These are phyloP conservation scores for Chrysosporium keratinophilum DNA, from an alignment of 2,329 filamentous ascomycete genomes.

Conservation along the genomic window DNA sequence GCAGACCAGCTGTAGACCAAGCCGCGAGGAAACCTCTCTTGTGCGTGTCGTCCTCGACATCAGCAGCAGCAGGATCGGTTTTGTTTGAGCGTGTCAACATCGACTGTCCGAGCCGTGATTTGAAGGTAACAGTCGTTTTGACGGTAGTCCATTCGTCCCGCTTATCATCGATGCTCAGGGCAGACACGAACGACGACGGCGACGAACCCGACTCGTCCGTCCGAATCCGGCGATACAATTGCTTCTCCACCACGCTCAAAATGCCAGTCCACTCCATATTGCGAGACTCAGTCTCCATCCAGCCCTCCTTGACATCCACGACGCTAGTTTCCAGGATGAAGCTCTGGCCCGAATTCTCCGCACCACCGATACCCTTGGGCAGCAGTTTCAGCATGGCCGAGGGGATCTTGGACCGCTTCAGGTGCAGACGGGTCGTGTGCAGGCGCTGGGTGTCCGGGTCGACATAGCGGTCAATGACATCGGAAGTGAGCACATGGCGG, in stretches of 20 bases:
- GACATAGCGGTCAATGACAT: conserved; percentile 54
- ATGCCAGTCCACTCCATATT: conserved; percentile 59
- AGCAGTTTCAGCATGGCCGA: conserved; percentile 51
- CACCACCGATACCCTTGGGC: conserved; percentile 49
- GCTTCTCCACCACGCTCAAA: conserved; percentile 52
- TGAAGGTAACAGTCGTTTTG: conserved; percentile 51
- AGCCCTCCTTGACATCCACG: conserved; percentile 52
- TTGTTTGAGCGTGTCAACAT: conserved; percentile 36
- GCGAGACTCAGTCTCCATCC: conserved; percentile 55
- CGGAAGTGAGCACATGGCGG: conserved; percentile 54
- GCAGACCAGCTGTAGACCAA: conserved; percentile 50
- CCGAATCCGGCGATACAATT: conserved; percentile 41
- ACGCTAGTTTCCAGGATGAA: conserved; percentile 55
- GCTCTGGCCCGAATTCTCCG: conserved; percentile 48
- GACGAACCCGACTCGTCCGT: conserved; percentile 17
- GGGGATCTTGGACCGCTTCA: conserved; percentile 55
- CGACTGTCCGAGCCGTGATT: conserved; percentile 51
- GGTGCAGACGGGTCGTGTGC: conserved; percentile 51
- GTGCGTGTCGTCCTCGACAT: conserved; percentile 42
- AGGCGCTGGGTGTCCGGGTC: conserved; percentile 50
- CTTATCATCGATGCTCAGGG: conserved; percentile 29
- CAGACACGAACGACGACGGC: conserved; percentile 11
- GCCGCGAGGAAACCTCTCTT: conserved; percentile 49
- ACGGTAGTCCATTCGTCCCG: conserved; percentile 45
- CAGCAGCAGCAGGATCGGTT: conserved; percentile 26